Percentiles rank a stretch among this genome's conserved stretches.
Evolutionary conservation across 2,329 filamentous ascomycete genomes (phyloP).

Genomic region (Herpotrichia juniperi): DNA sequence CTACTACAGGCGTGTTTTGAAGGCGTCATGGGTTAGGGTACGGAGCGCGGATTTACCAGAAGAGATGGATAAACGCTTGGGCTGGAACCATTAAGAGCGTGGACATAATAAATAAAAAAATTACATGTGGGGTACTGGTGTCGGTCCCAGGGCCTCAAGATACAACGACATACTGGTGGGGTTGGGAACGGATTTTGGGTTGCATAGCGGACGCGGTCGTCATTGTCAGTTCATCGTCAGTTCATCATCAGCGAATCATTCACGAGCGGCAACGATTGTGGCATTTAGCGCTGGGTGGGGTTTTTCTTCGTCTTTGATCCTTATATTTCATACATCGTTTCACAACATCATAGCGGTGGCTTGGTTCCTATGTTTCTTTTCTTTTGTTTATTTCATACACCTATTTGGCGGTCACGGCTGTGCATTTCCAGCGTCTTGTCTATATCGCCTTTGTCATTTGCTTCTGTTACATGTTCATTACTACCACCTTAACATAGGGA

Average conservation of each 20-base stretch:
- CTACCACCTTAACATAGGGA: slow-evolving; percentile 11
- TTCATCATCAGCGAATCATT: slow-evolving; percentile 21
- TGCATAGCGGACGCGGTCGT: slow-evolving; percentile 25
- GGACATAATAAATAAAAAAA: slow-evolving; percentile 13
- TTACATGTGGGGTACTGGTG: slow-evolving; percentile 5
- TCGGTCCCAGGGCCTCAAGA: slow-evolving; percentile 5
- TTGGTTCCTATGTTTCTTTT: slow-evolving; percentile 17
- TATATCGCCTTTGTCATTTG: slow-evolving; percentile 18
- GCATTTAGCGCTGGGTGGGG: slow-evolving; percentile 47
- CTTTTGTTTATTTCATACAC: slow-evolving; percentile 31
- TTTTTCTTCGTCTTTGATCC: slow-evolving; percentile 21
- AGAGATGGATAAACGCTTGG: slow-evolving; percentile 10
- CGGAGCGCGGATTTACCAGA: slow-evolving; percentile 4
- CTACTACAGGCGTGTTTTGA: slow-evolving; percentile 7
- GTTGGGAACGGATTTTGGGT: slow-evolving; percentile 15
- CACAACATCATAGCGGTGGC: slow-evolving; percentile 37
- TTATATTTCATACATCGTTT: slow-evolving; percentile 12
- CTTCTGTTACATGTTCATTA: slow-evolving; percentile 17
- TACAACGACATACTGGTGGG: slow-evolving; percentile 7
- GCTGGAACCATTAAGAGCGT: slow-evolving; percentile 21
- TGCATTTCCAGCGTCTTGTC: slow-evolving; percentile 29
- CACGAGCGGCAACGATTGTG: slow-evolving; percentile 41
- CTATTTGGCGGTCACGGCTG: slow-evolving; percentile 33
- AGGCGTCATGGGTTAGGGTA: slow-evolving; percentile 4
- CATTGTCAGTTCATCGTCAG: too few species aligned